Conservation (phyloP, 2,329 filamentous ascomycete genomes). For the Colletotrichum sp. region DNA sequence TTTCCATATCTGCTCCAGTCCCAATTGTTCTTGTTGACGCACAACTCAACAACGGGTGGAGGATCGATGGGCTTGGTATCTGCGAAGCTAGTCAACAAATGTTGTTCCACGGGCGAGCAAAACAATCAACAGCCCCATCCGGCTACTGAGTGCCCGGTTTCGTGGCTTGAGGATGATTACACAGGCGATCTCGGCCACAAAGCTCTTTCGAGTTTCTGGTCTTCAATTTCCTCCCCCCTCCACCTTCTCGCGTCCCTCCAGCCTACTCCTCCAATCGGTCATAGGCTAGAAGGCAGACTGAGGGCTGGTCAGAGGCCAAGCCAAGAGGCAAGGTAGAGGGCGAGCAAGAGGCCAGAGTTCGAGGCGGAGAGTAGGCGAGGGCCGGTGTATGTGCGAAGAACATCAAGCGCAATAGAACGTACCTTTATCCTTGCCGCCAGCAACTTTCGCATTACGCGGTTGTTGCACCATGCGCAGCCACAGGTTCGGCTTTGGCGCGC, state of each 20-base stretch:
- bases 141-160: not conserved
- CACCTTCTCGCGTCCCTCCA: not conserved
- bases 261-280: not conserved
- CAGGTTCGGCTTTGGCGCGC: conserved; percentile 37
- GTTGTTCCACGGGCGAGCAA: not conserved
- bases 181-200: not conserved
- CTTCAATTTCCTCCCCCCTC: not conserved
- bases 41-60: conserved; percentile 80
- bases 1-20: conserved; percentile 42
- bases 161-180: not conserved
- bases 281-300: not conserved
- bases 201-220: not conserved
- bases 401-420: conserved; percentile 22
- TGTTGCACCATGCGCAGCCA: not conserved
- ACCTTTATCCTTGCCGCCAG: conserved; percentile 78
- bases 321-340: not conserved
- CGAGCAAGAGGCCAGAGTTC: not conserved
- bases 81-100: conserved; percentile 31
- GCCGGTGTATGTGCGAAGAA: not conserved
- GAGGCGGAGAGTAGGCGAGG: not conserved
- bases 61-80: conserved; percentile 89
- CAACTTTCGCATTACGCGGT: not conserved
- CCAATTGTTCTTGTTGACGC: conserved; percentile 52
- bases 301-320: not conserved
- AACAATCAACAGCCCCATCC: not conserved